Conservation (phyloP, 2,329 filamentous ascomycete genomes). For the Aspergillus neotritici region DNA sequence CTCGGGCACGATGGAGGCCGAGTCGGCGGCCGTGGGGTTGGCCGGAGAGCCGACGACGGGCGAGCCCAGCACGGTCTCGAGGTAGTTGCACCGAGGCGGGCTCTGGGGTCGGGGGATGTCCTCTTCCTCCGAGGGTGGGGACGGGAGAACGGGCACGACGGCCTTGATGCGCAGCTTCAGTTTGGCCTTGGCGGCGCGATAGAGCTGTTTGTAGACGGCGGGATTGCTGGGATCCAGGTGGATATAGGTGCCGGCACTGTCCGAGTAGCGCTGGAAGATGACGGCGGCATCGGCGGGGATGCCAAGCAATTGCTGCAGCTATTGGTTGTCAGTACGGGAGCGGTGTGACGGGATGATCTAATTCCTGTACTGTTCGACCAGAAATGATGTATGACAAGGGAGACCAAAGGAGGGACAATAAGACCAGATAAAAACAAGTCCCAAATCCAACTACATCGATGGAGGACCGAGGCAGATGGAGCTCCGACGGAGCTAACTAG, state of each 20-base stretch:
- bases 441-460: constrained; percentile 1
- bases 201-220: constrained; percentile 91
- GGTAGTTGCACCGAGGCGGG: constrained; percentile 32
- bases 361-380: constrained; percentile 2
- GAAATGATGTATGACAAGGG: constrained; percentile 1
- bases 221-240: constrained; percentile 70
- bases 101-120: constrained; percentile 13
- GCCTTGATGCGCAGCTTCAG: constrained; percentile 88
- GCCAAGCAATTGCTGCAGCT: constrained; percentile 66
- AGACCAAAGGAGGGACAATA: constrained; percentile 7
- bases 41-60: constrained; percentile 18
- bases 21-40: constrained; percentile 4
- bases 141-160: constrained; percentile 39
- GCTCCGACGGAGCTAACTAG: constrained; percentile 28
- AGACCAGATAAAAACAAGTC: constrained; percentile 4
- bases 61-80: constrained; percentile 39
- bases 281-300: constrained; percentile 59
- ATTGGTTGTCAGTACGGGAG: constrained; percentile 21
- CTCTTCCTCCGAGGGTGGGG: constrained; percentile 11
- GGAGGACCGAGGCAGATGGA: constrained; percentile 11
- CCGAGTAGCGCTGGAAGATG: constrained; percentile 87
- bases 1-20: background rate
- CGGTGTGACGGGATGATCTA: background rate
- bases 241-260: constrained; percentile 78
- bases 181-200: constrained; percentile 95